Percentiles rank a stretch among this genome's conserved stretches.
phyloP scores from a whole-genome alignment of 306 rosid species.

The Begonia masoniana region DNA sequence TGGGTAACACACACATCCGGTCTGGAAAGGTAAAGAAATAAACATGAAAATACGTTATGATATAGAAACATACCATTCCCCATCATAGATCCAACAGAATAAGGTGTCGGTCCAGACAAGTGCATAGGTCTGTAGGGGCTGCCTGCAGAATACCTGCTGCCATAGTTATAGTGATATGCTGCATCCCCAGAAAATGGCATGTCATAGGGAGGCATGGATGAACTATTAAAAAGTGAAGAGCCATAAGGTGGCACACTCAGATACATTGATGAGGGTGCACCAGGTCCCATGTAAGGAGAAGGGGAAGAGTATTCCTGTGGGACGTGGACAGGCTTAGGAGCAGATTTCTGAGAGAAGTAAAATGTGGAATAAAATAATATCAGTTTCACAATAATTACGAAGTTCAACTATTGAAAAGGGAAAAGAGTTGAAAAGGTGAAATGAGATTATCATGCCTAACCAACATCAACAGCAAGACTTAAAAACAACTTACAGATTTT shows the following conservation, averaged over 20 bases:
- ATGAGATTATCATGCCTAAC: too few species aligned
- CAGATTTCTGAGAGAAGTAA: constrained; percentile 45
- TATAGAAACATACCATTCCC: constrained; percentile 48
- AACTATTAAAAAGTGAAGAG: constrained; percentile 82
- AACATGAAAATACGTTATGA: background rate
- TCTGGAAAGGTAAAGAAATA: background rate
- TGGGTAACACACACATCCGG: too few species aligned
- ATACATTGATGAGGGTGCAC: constrained; percentile 84
- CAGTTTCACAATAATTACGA: too few species aligned
- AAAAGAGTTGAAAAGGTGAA: too few species aligned
- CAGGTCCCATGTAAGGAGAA: constrained; percentile 70
- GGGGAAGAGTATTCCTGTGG: constrained; percentile 69
- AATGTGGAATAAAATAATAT: background rate
- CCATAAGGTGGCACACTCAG: constrained; percentile 91
- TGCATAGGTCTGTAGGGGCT: constrained; percentile 90
- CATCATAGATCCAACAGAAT: constrained; percentile 77
- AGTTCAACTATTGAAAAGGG: too few species aligned
- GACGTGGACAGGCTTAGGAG: constrained; percentile 73
- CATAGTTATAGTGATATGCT: constrained; percentile 86
- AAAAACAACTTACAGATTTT: too few species aligned
- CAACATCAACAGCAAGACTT: too few species aligned
- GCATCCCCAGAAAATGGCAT: constrained; percentile 91
- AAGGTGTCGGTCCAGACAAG: constrained; percentile 81
- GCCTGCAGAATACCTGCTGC: constrained; percentile 65
- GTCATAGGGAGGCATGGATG: constrained; percentile 85